Evolutionary conservation across 2,329 filamentous ascomycete species (phyloP), one percentile per base, ranked within the genome.

Genomic region (Metarhizium album): DNA sequence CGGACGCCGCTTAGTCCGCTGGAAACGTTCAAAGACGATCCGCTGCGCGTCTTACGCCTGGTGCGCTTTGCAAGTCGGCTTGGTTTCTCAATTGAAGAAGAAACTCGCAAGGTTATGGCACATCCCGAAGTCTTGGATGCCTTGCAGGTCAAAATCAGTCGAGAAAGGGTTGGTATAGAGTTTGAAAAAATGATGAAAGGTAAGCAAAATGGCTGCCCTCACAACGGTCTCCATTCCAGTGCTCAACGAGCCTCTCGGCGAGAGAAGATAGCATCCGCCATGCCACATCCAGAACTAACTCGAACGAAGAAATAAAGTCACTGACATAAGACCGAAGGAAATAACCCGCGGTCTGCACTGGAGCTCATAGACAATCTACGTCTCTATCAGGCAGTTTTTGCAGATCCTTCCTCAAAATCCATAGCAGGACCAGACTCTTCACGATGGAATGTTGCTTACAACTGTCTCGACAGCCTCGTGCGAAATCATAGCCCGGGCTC

Each of bases 1-100:
- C 79, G 86, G 49, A 97, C 93, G 3, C 91, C 91, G 1, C 70
- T 97, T 42, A 85, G 90, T 48, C 90, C 91, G 23, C 83, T 87
- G 48, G 86, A 95, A 64, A 98, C 91, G 0, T 97, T 98, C 69
- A 89, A 84, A 65, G 91, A 97, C 62, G 91, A 97, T 61, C 93
- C 93, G 13, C 72, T 98, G 23, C 79, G 93, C 18, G 86, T 97
- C 3, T 71, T 97, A 54, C 81, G 91, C 46, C 73, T 97, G 48
- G 86, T 98, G 47, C 82, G 93, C 51, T 97, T 98, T 68, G 88
- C 91, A 4, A 94, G 88, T 60, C 79, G 90, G 20, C 74, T 97
- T 7, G 75, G 78, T 45, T 98, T 95, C 63, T 71, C 67, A 9
- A 95, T 98, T 55, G 86, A 94, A 55, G 64, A 73, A 0, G 73